A percentile compares a stretch with the other conserved stretches of the same genome.
Evolutionary conservation across 768 basidiomycete species (phyloP).

Genomic region (Lactarius vividus): DNA sequence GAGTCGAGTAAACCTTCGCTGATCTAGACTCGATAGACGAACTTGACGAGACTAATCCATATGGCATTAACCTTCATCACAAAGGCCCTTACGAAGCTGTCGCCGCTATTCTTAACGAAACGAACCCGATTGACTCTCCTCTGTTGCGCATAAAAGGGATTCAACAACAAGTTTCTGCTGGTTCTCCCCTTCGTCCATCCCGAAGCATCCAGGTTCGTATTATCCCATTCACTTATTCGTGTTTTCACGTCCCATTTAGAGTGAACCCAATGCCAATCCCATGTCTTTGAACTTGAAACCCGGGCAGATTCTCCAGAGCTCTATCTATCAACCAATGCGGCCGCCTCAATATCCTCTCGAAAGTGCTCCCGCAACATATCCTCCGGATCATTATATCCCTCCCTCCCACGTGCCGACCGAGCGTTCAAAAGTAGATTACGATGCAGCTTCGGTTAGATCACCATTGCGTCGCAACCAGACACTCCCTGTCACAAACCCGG

Average conservation of each 20-base stretch:
- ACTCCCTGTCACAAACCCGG: slow-evolving; percentile 3
- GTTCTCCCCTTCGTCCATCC: slow-evolving; percentile 5
- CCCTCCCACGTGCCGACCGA: not conserved
- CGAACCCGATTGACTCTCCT: slow-evolving; percentile 20
- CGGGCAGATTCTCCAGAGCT: slow-evolving; percentile 34
- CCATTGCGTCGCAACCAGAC: slow-evolving; percentile 21
- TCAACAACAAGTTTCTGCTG: slow-evolving; percentile 17
- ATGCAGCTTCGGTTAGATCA: not conserved
- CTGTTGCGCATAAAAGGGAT: slow-evolving; percentile 12
- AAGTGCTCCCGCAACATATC: slow-evolving; percentile 15
- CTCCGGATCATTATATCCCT: slow-evolving; percentile 11
- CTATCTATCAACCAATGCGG: slow-evolving; percentile 24
- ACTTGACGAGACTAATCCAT: slow-evolving; percentile 71
- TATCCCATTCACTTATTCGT: not conserved
- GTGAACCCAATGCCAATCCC: slow-evolving; percentile 22
- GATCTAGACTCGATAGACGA: slow-evolving; percentile 72
- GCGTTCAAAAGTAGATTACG: not conserved
- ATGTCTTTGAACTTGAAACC: slow-evolving; percentile 34
- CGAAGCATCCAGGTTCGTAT: slow-evolving; percentile 12
- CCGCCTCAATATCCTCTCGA: slow-evolving; percentile 20
- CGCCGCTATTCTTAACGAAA: slow-evolving; percentile 27
- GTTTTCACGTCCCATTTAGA: slow-evolving; percentile 12
- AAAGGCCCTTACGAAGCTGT: slow-evolving; percentile 73
- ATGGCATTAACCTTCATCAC: slow-evolving; percentile 63
- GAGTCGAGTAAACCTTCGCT: slow-evolving; percentile 31